Percentiles rank a stretch among this genome's conserved stretches.
Evolutionary conservation across 768 basidiomycete species (phyloP).

Genomic region (Lactarius psammicola): DNA sequence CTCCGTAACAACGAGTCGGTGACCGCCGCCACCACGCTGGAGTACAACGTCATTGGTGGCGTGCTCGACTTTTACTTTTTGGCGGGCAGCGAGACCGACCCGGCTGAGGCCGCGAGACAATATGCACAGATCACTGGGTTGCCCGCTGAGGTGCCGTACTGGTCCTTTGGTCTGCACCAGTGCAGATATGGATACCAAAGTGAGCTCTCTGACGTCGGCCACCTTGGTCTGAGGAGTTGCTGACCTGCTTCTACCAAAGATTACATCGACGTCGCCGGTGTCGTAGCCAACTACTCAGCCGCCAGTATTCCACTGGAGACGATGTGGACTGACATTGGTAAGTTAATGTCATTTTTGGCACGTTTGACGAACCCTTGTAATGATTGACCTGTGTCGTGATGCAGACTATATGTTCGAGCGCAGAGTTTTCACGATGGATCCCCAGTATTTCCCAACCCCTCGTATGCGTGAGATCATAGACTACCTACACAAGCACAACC

Average conservation of each 20-base stretch:
- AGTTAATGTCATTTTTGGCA: background rate
- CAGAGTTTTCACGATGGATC: conserved; percentile 68
- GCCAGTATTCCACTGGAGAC: conserved; percentile 69
- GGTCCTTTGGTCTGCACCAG: conserved; percentile 71
- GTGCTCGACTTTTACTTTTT: conserved; percentile 79
- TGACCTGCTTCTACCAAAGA: conserved; percentile 37
- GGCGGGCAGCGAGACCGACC: conserved; percentile 59
- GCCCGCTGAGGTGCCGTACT: conserved; percentile 73
- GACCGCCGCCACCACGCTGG: conserved; percentile 43
- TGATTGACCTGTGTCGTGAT: background rate
- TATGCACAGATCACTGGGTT: conserved; percentile 65
- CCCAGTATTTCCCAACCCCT: conserved; percentile 60
- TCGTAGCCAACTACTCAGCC: conserved; percentile 58
- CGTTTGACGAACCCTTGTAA: background rate
- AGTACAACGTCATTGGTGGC: conserved; percentile 79
- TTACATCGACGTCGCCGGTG: conserved; percentile 58
- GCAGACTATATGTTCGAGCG: conserved; percentile 68
- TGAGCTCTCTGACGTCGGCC: conserved; percentile 32
- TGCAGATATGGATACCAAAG: conserved; percentile 68
- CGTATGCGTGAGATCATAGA: conserved; percentile 65
- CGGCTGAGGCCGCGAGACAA: conserved; percentile 58
- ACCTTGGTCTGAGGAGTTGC: background rate
- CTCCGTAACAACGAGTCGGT: conserved; percentile 39
- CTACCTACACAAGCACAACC: conserved; percentile 58
- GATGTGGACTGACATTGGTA: conserved; percentile 79